Conservation (phyloP, 345 rosid genomes). For the Boechera retrofracta region DNA sequence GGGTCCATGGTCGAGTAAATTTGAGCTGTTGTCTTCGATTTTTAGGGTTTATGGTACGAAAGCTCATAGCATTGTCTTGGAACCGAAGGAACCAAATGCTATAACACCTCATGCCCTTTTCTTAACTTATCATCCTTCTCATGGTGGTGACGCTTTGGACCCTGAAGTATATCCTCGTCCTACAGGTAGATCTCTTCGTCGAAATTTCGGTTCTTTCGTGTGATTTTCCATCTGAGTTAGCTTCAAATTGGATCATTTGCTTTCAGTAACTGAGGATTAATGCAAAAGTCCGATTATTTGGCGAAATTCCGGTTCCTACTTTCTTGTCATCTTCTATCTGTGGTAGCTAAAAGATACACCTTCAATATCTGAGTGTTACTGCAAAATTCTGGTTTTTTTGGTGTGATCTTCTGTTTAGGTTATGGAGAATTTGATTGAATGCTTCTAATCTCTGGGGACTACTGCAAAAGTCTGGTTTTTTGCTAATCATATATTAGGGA, state of each 20-base stretch:
- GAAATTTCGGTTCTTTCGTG: neutral
- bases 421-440: neutral
- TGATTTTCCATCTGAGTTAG: neutral
- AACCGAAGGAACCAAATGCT: conserved; percentile 64
- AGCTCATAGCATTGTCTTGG: conserved; percentile 78
- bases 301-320: neutral
- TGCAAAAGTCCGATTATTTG: neutral
- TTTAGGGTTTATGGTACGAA: conserved; percentile 77
- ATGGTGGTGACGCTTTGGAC: conserved; percentile 65
- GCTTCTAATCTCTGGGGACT: neutral
- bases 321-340: neutral
- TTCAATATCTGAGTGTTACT: too few relatives aligned
- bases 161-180: conserved; percentile 92
- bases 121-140: conserved; percentile 55
- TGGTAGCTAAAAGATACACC: neutral
- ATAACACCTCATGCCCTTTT: conserved; percentile 80
- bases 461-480: too few relatives aligned
- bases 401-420: neutral
- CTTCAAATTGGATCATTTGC: neutral
- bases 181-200: conserved; percentile 46
- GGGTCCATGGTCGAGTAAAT: conserved; percentile 87
- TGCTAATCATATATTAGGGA: too few relatives aligned
- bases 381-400: neutral
- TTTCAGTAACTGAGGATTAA: neutral
- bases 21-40: conserved; percentile 61